phyloP scores from a whole-genome alignment of 129 eudicot genomes.

The Calendula officinalis region DNA sequence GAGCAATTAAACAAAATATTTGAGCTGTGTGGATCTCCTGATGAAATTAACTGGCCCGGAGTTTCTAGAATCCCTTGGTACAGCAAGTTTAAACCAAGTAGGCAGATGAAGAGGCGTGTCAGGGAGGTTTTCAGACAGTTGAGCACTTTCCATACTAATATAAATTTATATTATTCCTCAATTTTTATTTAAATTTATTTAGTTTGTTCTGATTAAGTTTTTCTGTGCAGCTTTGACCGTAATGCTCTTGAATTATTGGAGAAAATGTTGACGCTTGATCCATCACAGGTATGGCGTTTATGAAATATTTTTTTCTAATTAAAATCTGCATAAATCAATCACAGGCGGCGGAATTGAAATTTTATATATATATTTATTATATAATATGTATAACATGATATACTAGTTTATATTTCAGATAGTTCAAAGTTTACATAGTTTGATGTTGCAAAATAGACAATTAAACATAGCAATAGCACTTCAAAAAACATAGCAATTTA shows the following conservation, averaged over 20 bases:
- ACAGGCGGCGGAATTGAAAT: no score
- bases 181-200: neutral
- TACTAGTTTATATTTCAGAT: no score
- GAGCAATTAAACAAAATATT: constrained; percentile 81
- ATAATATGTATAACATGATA: no score
- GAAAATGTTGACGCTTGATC: constrained; percentile 90
- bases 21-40: constrained; percentile 88
- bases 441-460: no score
- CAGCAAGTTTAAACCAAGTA: constrained; percentile 64
- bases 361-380: no score
- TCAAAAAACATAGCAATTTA: no score
- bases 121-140: constrained; percentile 88
- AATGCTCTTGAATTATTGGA: constrained; percentile 89
- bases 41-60: constrained; percentile 90
- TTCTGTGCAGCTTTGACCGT: constrained; percentile 59
- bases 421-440: no score
- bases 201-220: neutral
- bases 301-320: neutral
- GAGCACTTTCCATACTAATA: constrained; percentile 36
- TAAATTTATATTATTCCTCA: neutral
- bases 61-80: constrained; percentile 78
- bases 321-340: no score
- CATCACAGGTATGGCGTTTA: constrained; percentile 59
- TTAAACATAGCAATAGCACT: no score
- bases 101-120: constrained; percentile 73